Percentiles rank a stretch among this genome's conserved stretches.
Conservation (phyloP, 2,329 filamentous ascomycete species). For the Penicillium sp. region DNA sequence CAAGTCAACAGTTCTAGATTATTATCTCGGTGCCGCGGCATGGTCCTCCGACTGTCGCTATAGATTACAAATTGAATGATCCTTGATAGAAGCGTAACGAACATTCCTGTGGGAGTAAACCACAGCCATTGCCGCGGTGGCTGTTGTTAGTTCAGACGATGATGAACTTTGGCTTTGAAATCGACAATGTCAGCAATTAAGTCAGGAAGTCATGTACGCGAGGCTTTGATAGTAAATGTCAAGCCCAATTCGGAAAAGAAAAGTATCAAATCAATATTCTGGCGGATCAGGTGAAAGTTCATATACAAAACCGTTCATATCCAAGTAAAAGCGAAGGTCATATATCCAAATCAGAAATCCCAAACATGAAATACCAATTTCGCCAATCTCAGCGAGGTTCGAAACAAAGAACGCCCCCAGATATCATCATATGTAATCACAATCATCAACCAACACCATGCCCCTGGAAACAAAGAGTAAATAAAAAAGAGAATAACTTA, state of each 20-base stretch:
- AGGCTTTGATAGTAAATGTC: not conserved
- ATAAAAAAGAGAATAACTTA: not conserved
- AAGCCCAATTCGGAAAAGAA: not conserved
- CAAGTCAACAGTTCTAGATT: not conserved
- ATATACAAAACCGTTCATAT: slow-evolving; percentile 1
- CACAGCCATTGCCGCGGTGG: not conserved
- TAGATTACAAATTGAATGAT: not conserved
- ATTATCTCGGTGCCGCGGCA: not conserved
- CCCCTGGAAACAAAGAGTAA: not conserved
- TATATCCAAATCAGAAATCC: slow-evolving; percentile 1
- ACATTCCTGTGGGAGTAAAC: not conserved
- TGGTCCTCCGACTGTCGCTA: not conserved
- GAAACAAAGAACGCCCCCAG: slow-evolving; percentile 17
- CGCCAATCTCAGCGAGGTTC: not conserved
- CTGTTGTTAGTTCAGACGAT: not conserved
- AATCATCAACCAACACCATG: not conserved
- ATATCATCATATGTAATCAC: slow-evolving; percentile 18
- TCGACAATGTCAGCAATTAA: not conserved
- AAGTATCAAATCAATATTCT: not conserved
- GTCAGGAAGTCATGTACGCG: not conserved
- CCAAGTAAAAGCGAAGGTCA: slow-evolving; percentile 1
- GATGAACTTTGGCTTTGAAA: not conserved
- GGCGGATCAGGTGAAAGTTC: not conserved
- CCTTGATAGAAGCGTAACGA: not conserved
- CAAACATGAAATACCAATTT: not conserved